Base-by-base conservation (phyloP, 768 basidiomycete species). In the Pisolithus microcarpus region DNA sequence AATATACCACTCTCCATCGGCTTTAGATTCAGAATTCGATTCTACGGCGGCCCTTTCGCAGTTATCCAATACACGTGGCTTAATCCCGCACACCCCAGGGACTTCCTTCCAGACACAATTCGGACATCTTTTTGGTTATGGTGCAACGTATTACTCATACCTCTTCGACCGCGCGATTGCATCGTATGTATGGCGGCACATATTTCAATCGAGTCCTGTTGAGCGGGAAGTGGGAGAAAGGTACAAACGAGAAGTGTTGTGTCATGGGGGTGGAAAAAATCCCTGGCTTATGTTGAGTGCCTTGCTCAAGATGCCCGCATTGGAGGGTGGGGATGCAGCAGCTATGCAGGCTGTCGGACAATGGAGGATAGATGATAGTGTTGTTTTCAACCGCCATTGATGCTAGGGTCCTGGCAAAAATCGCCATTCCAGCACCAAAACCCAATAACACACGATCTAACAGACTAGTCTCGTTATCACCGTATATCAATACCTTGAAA, bases 141-240 rank as follows among this genome's bases (percentile, higher is more conserved):
- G 95, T 5, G 93, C 95, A 13, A 96, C 92, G 0, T 99, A 99
- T 65, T 99, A 99, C 61, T 93, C 92, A 3, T 99, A 99, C 63
- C 76, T 97, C 11, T 94, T 99, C 57, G 96, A 98, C 58, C 82
- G 94, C 5, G 92, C 92, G 4, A 96, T 99, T 52, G 95, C 96
- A 0, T 88, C 88, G 6, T 79, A 87, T n/a, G 85, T 97, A 0
- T 99, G 91, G 87, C 66, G 72, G 9, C 77, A 80, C 9, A 71
- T 95, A 0, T 98, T 98, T 60, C 70, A 73, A 8, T 53, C 58
- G 0, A 75, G 87, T 40, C 88, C 91, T 0, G 66, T 97, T 15
- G 74, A 75, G 49, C 72, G 95, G 15, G 78, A 77, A 34, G 73
- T 78, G 2, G 96, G 96, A 0, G 92, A 97, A 62, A 81, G 74